phyloP scores from a whole-genome alignment of 306 rosid species.

The Begonia peltatifolia region DNA sequence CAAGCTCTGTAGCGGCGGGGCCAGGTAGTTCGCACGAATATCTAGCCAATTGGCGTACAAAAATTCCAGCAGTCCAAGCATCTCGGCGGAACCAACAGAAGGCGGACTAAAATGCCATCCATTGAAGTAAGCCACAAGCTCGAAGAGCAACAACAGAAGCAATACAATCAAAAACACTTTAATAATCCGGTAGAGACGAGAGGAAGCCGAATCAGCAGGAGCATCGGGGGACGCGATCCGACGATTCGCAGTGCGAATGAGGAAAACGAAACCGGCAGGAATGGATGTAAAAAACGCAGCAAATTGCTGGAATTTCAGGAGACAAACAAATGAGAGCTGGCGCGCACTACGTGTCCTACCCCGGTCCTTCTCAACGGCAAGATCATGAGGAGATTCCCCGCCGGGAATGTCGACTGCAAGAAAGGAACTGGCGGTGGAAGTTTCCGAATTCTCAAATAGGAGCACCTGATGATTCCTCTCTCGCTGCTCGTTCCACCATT shows the following conservation, averaged over 20 bases:
- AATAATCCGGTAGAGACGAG: slow-evolving; percentile 61
- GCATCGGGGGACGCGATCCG: slow-evolving; percentile 38
- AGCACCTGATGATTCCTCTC: slow-evolving; percentile 20
- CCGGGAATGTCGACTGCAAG: slow-evolving; percentile 32
- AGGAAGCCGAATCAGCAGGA: slow-evolving; percentile 41
- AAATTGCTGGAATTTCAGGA: slow-evolving; percentile 55
- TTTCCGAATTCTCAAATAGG: slow-evolving; percentile 15
- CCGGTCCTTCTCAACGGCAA: slow-evolving; percentile 43
- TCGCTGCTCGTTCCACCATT: slow-evolving; percentile 98
- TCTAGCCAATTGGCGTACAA: slow-evolving; percentile 64
- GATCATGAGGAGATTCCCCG: slow-evolving; percentile 19
- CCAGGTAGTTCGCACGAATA: slow-evolving; percentile 50
- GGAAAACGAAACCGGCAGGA: slow-evolving; percentile 20
- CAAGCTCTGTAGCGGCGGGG: slow-evolving; percentile 81
- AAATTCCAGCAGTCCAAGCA: slow-evolving; percentile 39
- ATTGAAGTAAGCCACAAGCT: slow-evolving; percentile 74
- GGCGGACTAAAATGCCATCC: slow-evolving; percentile 96
- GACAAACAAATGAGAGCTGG: slow-evolving; percentile 68
- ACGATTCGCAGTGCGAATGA: slow-evolving; percentile 55
- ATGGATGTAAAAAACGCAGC: slow-evolving; percentile 35
- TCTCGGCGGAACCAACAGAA: slow-evolving; percentile 36
- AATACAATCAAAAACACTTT: slow-evolving; percentile 48
- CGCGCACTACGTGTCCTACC: slow-evolving; percentile 60
- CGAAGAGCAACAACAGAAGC: slow-evolving; percentile 40
- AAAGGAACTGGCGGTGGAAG: slow-evolving; percentile 10